These are phyloP conservation scores for Xylariaceae sp. DNA, from an alignment of 2,329 filamentous ascomycete species.

Conservation along the genomic window DNA sequence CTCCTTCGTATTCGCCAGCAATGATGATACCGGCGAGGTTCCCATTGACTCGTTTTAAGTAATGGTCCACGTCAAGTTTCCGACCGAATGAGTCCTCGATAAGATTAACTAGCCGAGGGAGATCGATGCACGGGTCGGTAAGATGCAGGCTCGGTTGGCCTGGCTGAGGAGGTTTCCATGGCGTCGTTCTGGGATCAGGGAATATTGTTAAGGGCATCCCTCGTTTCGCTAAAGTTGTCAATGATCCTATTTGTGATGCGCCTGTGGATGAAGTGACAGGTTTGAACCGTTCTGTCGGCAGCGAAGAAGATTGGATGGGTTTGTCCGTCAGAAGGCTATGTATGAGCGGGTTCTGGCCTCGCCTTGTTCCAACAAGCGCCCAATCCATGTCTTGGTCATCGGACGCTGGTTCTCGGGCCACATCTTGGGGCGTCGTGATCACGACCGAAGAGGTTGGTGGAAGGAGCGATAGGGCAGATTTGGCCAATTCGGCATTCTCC, in stretches of 20 bases:
- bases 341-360: slow-evolving; percentile 75
- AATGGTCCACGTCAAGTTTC: slow-evolving; percentile 77
- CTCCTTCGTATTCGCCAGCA: slow-evolving; percentile 93
- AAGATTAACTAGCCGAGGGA: slow-evolving; percentile 75
- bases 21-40: slow-evolving; percentile 89
- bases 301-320: slow-evolving; percentile 83
- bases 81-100: slow-evolving; percentile 93
- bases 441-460: slow-evolving; percentile 82
- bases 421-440: slow-evolving; percentile 81
- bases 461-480: slow-evolving; percentile 66
- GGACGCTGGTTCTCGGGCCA: slow-evolving; percentile 50
- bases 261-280: slow-evolving; percentile 33
- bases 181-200: slow-evolving; percentile 60
- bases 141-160: slow-evolving; percentile 61
- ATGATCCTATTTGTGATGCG: slow-evolving; percentile 29
- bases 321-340: slow-evolving; percentile 96
- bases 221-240: slow-evolving; percentile 81
- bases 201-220: slow-evolving; percentile 87
- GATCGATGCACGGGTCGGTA: slow-evolving; percentile 76
- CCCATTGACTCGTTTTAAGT: slow-evolving; percentile 73
- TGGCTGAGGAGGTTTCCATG: slow-evolving; percentile 64
- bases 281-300: slow-evolving; percentile 67
- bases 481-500: slow-evolving; percentile 70
- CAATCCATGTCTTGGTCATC: slow-evolving; percentile 53
- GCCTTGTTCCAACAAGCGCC: slow-evolving; percentile 43